Conservation (phyloP, 163 green algal species). For the Scenedesmus sp. region DNA sequence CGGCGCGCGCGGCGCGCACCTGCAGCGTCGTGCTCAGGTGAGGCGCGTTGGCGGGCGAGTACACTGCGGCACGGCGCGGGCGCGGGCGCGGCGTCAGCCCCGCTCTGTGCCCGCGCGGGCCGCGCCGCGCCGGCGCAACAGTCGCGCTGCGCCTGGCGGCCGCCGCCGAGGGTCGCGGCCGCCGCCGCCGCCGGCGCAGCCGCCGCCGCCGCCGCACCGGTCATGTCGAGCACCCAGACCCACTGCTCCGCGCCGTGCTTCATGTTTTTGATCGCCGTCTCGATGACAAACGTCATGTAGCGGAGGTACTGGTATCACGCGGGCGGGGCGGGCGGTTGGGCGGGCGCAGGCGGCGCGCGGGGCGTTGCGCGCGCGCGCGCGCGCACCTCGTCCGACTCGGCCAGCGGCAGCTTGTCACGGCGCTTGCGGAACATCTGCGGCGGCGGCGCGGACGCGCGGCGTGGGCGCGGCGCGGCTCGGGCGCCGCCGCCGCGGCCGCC, state of each 20-base stretch:
- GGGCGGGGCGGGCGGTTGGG: neutral
- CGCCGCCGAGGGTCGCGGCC: no score
- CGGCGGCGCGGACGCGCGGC: neutral
- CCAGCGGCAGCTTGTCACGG: constrained; percentile 3
- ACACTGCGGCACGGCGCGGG: constrained; percentile 1
- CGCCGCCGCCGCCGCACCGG: neutral
- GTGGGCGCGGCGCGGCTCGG: neutral
- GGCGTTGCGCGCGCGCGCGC: no score
- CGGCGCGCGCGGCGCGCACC: constrained; percentile 2
- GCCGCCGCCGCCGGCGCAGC: no score
- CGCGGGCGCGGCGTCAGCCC: no score
- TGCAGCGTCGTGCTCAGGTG: constrained; percentile 11
- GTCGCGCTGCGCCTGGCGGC: no score
- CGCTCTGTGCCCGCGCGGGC: no score
- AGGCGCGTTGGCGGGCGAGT: constrained; percentile 31
- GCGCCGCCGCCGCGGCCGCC: constrained; percentile 2
- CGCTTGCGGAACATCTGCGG: constrained; percentile 34
- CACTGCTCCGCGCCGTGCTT: constrained; percentile 41
- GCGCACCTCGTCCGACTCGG: constrained; percentile 5
- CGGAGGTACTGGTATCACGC: constrained; percentile 39
- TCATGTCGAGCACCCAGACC: constrained; percentile 43
- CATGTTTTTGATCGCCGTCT: constrained; percentile 40
- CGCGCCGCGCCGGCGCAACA: no score
- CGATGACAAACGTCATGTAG: constrained; percentile 41
- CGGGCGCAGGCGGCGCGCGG: neutral